phyloP scores from a whole-genome alignment of 139 green algal genomes.

The Chlorella sp. region DNA sequence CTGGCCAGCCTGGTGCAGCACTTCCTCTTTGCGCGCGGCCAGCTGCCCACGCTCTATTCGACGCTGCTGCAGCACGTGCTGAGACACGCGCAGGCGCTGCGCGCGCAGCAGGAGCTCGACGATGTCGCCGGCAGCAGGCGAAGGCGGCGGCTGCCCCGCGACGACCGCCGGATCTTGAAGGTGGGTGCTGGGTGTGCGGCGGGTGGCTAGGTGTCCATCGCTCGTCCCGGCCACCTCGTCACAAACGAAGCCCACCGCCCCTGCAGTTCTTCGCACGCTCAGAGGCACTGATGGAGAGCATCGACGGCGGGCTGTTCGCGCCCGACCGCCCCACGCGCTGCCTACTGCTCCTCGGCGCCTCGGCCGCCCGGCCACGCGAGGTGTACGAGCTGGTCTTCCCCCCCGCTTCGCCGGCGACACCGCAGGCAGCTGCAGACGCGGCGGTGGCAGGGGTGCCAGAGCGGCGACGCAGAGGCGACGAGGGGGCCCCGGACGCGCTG shows the following conservation, averaged over 20 bases:
- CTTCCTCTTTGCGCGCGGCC: slow-evolving; percentile 6
- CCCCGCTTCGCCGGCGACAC: not conserved
- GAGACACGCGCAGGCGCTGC: not conserved
- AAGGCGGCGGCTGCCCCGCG: not conserved
- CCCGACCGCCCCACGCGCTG: not conserved
- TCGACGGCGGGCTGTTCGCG: not conserved
- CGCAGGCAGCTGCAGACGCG: not conserved
- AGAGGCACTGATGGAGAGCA: not conserved
- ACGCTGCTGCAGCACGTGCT: not conserved
- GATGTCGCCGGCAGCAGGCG: not conserved
- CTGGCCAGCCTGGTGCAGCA: slow-evolving; percentile 2
- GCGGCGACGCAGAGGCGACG: not conserved
- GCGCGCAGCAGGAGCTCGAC: not conserved
- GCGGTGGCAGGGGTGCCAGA: not conserved
- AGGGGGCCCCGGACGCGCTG: not conserved
- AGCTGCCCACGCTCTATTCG: slow-evolving; percentile 2
- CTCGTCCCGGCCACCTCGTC: no score
- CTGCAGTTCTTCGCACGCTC: not conserved
- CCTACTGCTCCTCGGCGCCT: slow-evolving; percentile 13
- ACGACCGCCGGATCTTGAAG: not conserved
- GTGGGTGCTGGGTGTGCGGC: not conserved
- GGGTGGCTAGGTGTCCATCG: not conserved
- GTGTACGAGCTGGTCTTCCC: slow-evolving; percentile 12
- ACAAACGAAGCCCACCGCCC: not conserved
- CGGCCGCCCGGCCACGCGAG: slow-evolving; percentile 1